Evolutionary conservation across 1,139 yeast genomes (phyloP), one percentile per base, ranked within the genome.

Genomic region (Casaregolazyma suthepensis): DNA sequence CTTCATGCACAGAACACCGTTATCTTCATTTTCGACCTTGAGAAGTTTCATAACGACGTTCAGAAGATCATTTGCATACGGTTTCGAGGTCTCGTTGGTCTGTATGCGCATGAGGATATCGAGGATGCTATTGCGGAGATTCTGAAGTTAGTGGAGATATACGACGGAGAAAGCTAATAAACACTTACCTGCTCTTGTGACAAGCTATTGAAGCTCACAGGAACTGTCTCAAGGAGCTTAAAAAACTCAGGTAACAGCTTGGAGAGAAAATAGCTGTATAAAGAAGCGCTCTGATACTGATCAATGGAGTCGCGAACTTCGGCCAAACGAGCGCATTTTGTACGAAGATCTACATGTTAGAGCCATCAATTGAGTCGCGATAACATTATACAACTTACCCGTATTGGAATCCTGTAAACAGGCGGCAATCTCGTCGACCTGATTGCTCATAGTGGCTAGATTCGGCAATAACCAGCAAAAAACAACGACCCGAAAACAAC

Each of bases 1-100:
- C 67, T 89, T 91, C 86, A 91, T 85, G 67, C 96, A 87, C 54
- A 90, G 75, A 1, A 90, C 90, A 49, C 98, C 99, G 66, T 93
- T 93, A 60, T 91, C 98, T 70, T 94, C 99, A 66, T 94, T 93
- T 66, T 94, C 99, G 17, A 72, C 75, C 20, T 79, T 80, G 56
- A 93, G 73, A 17, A 87, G 73, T 37, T 72, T 71, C 64, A 84
- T 81, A 54, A 91, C 72, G n/a, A 77, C 72, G 46, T 81, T 83
- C 63, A 87, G 73, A 26, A 90, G 78, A 38, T 77, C 57, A 46
- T 75, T 74, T 0, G 91, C 82, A 66, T 83, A 85, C 1, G 87
- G 87, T 65, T 85, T 87, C 64, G 90, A 82, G 1, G 85, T 79
- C 45, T 90, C 97, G 66, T 87, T 90, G 76, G 88, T 81, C 55